phyloP scores from a whole-genome alignment of 495 filamentous ascomycete species.

The Aspergillus wentii region DNA sequence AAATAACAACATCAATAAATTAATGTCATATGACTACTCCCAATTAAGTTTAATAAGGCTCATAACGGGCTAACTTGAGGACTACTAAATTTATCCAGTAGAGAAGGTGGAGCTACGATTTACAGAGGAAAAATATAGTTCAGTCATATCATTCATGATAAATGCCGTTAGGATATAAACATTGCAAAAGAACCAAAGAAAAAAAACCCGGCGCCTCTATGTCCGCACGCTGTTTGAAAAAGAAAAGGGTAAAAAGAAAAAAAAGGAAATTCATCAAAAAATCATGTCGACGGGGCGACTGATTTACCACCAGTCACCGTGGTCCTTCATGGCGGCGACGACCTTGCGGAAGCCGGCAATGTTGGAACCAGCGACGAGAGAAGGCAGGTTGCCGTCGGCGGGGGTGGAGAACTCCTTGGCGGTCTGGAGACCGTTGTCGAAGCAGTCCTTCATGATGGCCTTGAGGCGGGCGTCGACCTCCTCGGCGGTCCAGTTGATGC shows the following conservation, averaged over 20 bases:
- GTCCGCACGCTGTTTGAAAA: conserved; percentile 28
- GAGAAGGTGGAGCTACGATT: too few relatives aligned
- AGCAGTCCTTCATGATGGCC: conserved; percentile 90
- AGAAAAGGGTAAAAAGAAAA: conserved; percentile 15
- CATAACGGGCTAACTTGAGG: too few relatives aligned
- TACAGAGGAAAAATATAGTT: not conserved
- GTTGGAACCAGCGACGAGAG: conserved; percentile 87
- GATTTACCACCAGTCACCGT: conserved; percentile 91
- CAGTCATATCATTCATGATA: conserved; percentile 1
- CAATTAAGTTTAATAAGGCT: too few relatives aligned
- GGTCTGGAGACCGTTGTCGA: conserved; percentile 85
- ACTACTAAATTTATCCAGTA: not conserved
- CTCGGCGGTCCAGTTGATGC: conserved; percentile 78
- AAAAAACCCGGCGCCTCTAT: conserved; percentile 39
- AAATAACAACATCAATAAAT: too few relatives aligned
- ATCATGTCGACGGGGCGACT: conserved; percentile 6
- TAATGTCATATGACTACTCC: too few relatives aligned
- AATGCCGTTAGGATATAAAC: too few relatives aligned
- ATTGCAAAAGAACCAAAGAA: conserved; percentile 6
- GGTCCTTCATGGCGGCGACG: conserved; percentile 87
- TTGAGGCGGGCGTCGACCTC: conserved; percentile 92
- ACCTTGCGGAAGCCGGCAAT: conserved; percentile 98
- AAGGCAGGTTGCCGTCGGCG: conserved; percentile 78
- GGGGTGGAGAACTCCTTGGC: conserved; percentile 81
- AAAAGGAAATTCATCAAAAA: conserved; percentile 21